A percentile compares a stretch with the other conserved stretches of the same genome.
Evolutionary conservation across 164 flowering plant species (phyloP).

Genomic region (Berberis vulgaris): DNA sequence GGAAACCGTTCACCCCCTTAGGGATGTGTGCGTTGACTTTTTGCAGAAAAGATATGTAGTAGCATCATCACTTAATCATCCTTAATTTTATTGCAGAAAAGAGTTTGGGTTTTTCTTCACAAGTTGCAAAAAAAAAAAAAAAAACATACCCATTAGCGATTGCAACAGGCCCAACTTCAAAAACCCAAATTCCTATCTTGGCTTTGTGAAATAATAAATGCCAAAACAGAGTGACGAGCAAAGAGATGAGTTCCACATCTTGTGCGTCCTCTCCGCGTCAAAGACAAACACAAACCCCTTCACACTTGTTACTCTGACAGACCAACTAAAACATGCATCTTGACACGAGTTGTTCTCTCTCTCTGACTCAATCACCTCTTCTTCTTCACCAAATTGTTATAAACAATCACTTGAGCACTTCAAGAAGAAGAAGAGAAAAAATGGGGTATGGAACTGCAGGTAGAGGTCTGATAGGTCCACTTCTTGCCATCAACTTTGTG

Average conservation of each 20-base stretch:
- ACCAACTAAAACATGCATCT: background rate
- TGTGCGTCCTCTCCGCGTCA: too few relatives aligned
- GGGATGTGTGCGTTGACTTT: too few relatives aligned
- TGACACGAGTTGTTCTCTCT: background rate
- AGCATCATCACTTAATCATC: too few relatives aligned
- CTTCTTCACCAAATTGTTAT: background rate
- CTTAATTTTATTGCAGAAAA: too few relatives aligned
- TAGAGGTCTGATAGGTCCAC: slow-evolving; percentile 30
- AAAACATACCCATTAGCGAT: background rate
- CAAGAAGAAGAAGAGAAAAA: background rate
- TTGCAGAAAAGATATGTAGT: too few relatives aligned
- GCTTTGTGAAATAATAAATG: too few relatives aligned
- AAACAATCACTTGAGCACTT: background rate
- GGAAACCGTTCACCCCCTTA: too few relatives aligned
- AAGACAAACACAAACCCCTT: too few relatives aligned
- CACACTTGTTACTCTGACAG: background rate
- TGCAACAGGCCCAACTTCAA: background rate
- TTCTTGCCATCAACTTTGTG: slow-evolving; percentile 34
- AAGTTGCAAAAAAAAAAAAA: too few relatives aligned
- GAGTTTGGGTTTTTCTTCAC: too few relatives aligned
- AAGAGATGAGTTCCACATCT: too few relatives aligned
- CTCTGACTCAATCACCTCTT: background rate
- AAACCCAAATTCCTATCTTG: background rate
- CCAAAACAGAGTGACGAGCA: too few relatives aligned
- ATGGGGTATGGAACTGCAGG: slow-evolving; percentile 26